phyloP scores from a whole-genome alignment of 306 rosid species.

The Aeschynomene evenia region DNA sequence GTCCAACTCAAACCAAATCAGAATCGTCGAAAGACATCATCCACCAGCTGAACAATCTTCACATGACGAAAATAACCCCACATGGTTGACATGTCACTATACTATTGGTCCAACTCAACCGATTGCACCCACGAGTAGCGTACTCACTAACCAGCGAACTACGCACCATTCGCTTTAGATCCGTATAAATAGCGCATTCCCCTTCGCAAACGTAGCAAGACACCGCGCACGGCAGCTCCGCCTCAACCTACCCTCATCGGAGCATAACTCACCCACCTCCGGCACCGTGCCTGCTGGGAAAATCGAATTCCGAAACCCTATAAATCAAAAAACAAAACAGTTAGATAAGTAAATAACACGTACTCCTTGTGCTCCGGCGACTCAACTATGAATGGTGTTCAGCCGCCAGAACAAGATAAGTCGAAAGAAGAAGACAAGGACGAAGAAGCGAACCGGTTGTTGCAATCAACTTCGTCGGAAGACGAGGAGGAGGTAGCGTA shows the following conservation, averaged over 20 bases:
- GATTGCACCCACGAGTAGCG: background rate
- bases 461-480: slow-evolving; percentile 21
- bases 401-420: slow-evolving; percentile 35
- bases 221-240: slow-evolving; percentile 2
- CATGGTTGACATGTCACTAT: background rate
- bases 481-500: slow-evolving; percentile 58
- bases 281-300: background rate
- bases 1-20: background rate
- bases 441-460: slow-evolving; percentile 56
- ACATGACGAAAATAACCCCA: background rate
- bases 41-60: background rate
- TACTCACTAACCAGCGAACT: background rate
- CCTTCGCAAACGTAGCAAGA: background rate
- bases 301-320: background rate
- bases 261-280: background rate
- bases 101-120: background rate
- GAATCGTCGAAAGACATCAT: background rate
- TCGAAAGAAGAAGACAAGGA: slow-evolving; percentile 39
- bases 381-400: slow-evolving; percentile 42
- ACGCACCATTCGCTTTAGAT: background rate
- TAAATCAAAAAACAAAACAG: background rate
- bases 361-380: background rate
- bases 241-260: slow-evolving; percentile 6
- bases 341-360: background rate
- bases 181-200: slow-evolving; percentile 32